Evolutionary conservation across 352 stramenopile genomes (phyloP).

Genomic region (Phytophthora lateralis): DNA sequence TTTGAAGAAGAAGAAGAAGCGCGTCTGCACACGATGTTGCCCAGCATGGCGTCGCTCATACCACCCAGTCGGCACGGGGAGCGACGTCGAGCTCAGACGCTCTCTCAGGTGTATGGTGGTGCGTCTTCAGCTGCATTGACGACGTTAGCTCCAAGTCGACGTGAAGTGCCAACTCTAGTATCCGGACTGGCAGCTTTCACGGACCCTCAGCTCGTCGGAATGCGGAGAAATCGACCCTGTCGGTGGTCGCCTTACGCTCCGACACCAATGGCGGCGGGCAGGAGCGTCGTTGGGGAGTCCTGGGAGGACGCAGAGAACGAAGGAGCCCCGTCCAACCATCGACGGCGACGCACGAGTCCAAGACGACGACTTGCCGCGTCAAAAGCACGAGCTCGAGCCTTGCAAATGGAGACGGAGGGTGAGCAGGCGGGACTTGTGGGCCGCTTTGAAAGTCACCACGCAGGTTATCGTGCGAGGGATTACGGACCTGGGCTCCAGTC

Average conservation of each 20-base stretch:
- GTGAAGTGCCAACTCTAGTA: not conserved
- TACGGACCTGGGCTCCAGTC: conserved; percentile 3
- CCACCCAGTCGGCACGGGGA: not conserved
- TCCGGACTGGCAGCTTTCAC: conserved; percentile 17
- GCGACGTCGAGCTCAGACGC: conserved; percentile 6
- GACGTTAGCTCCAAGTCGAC: not conserved
- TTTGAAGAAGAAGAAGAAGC: conserved; percentile 8
- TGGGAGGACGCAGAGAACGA: conserved; percentile 13
- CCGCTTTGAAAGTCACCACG: not conserved
- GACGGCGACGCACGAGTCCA: conserved; percentile 25
- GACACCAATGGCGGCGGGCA: not conserved
- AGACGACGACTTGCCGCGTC: conserved; percentile 28
- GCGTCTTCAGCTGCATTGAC: conserved; percentile 3
- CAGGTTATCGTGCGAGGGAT: not conserved
- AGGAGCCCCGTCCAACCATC: conserved; percentile 2
- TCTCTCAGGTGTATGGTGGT: not conserved
- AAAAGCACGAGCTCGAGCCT: conserved; percentile 16
- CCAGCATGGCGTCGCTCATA: conserved; percentile 28
- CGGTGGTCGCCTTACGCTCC: conserved; percentile 23
- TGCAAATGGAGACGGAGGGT: conserved; percentile 11
- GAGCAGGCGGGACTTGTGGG: not conserved
- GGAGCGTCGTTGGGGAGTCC: not conserved
- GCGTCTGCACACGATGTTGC: conserved; percentile 6
- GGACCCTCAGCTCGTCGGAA: not conserved
- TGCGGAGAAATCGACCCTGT: conserved; percentile 7